phyloP scores from a whole-genome alignment of 2,329 filamentous ascomycete species.

The Verticillium nonalfalfae region DNA sequence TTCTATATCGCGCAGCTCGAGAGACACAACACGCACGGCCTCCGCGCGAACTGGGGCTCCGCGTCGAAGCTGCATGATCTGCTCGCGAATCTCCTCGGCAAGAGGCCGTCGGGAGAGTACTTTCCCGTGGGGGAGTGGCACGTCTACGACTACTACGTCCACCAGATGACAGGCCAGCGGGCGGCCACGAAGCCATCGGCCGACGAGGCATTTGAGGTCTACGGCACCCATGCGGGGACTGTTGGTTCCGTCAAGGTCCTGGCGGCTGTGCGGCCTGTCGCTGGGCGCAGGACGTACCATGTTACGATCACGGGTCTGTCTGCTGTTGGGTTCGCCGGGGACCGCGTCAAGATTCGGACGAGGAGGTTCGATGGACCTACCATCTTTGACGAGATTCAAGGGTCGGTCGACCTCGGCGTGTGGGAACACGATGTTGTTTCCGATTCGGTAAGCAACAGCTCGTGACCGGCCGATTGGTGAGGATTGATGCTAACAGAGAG shows the following conservation, averaged over 20 bases:
- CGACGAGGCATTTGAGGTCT: slow-evolving; percentile 3
- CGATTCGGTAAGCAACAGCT: not conserved
- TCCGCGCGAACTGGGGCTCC: too few species aligned
- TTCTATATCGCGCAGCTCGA: too few species aligned
- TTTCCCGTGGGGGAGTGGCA: too few species aligned
- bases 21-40: too few species aligned
- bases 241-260: slow-evolving; percentile 1
- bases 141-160: too few species aligned
- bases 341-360: not conserved
- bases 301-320: not conserved
- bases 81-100: too few species aligned
- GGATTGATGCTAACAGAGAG: not conserved
- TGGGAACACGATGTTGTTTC: not conserved
- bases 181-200: too few species aligned
- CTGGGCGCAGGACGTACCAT: not conserved
- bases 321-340: not conserved
- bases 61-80: too few species aligned
- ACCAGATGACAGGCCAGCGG: too few species aligned
- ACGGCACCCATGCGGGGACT: not conserved
- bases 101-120: too few species aligned
- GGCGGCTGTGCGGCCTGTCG: not conserved
- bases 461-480: too few species aligned
- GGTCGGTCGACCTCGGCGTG: not conserved
- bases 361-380: not conserved
- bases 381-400: not conserved